Evolutionary conservation across 305 asterid genomes (phyloP).

Genomic region (Ajuga reptans): DNA sequence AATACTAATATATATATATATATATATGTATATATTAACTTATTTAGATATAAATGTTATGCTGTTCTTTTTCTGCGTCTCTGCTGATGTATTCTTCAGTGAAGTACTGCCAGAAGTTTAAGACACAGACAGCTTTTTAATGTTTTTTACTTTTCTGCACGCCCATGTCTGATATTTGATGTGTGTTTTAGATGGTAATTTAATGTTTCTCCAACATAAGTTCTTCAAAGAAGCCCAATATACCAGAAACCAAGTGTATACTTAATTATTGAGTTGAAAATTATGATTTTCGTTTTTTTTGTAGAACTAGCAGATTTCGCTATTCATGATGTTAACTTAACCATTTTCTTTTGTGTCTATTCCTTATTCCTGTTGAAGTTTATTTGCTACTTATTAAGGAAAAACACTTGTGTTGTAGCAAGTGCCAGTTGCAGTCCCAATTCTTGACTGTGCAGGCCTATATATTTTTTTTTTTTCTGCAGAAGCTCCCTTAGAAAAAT

Average conservation of each 20-base stretch:
- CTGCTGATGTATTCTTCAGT: neutral
- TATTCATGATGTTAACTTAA: neutral
- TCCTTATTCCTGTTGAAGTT: neutral
- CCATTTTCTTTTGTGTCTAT: neutral
- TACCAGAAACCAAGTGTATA: neutral
- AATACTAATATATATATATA: neutral
- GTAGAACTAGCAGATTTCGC: neutral
- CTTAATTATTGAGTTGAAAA: neutral
- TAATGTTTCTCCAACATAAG: neutral
- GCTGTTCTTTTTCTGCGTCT: neutral
- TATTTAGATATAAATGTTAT: neutral
- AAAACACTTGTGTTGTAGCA: neutral
- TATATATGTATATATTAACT: neutral
- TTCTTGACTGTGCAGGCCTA: too few relatives aligned
- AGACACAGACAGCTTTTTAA: neutral
- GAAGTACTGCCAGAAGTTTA: neutral
- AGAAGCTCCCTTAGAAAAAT: neutral
- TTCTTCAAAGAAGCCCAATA: neutral
- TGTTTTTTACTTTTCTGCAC: neutral
- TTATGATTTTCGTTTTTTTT: neutral
- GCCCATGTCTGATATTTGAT: constrained; percentile 11
- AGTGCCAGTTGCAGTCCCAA: neutral
- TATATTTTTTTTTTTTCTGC: neutral
- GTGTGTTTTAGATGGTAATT: neutral
- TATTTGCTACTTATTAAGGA: neutral